Conservation (phyloP, 257 asterid species). For the Nicotiana undulata region DNA sequence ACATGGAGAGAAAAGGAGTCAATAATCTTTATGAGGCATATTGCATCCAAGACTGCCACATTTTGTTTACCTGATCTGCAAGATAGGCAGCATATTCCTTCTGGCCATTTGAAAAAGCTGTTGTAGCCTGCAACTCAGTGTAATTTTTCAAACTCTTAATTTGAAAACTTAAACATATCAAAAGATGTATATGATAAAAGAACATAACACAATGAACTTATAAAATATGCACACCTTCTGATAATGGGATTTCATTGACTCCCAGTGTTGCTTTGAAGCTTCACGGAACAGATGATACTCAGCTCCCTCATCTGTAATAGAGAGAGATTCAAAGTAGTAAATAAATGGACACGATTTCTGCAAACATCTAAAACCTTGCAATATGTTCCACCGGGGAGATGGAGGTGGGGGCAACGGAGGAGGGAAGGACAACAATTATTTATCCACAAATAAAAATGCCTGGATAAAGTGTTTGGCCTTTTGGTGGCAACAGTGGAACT, state of each 20-base stretch:
- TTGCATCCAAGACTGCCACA: not conserved
- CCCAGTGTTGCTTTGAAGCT: conserved; percentile 72
- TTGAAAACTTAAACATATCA: not conserved
- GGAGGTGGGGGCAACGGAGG: not conserved
- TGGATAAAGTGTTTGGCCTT: not conserved
- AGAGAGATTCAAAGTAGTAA: conserved; percentile 15
- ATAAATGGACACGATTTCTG: conserved; percentile 10
- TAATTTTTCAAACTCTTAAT: conserved; percentile 18
- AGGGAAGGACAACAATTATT: not conserved
- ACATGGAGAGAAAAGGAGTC: not conserved
- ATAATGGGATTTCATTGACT: conserved; percentile 69
- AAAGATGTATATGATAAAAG: not conserved
- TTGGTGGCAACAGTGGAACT: not conserved
- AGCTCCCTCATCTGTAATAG: conserved; percentile 65
- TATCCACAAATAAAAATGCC: not conserved
- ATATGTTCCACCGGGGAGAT: conserved; percentile 3
- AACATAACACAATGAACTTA: not conserved
- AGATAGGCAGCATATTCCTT: conserved; percentile 68
- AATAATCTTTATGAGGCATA: not conserved
- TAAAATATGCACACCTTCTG: conserved; percentile 47
- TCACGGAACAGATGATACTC: conserved; percentile 72
- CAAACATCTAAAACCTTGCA: not conserved
- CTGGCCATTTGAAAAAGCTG: conserved; percentile 74
- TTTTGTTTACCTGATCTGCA: conserved; percentile 67
- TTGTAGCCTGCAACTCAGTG: conserved; percentile 62